Conservation (phyloP, 2,329 filamentous ascomycete species). For the Dendrostoma leiphaemia region DNA sequence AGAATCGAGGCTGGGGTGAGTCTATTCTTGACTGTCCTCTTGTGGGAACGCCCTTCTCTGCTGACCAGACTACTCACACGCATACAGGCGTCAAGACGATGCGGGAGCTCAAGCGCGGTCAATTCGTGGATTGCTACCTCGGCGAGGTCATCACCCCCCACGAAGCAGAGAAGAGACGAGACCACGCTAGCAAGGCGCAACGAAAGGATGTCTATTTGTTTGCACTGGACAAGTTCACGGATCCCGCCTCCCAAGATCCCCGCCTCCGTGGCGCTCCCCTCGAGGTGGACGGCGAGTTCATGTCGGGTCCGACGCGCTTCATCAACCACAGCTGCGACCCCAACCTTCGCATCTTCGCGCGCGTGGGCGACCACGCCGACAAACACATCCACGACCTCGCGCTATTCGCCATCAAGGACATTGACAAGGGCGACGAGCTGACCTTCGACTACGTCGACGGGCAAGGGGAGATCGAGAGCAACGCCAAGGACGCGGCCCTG, state of each 20-base stretch:
- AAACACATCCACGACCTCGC: constrained; percentile 74
- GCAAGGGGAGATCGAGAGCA: constrained; percentile 47
- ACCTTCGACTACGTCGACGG: constrained; percentile 80
- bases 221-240: constrained; percentile 75
- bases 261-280: constrained; percentile 55
- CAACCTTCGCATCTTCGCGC: constrained; percentile 75
- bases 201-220: constrained; percentile 80
- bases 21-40: constrained; percentile 2
- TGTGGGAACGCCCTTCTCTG: background rate
- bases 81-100: constrained; percentile 60
- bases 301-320: constrained; percentile 76
- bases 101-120: constrained; percentile 64
- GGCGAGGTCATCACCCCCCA: constrained; percentile 65
- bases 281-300: constrained; percentile 70
- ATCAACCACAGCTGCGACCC: constrained; percentile 82
- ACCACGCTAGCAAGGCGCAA: constrained; percentile 50
- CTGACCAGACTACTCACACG: background rate
- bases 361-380: constrained; percentile 74
- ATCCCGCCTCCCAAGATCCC: constrained; percentile 53
- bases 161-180: constrained; percentile 66
- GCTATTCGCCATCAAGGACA: constrained; percentile 69
- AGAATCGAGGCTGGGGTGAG: constrained; percentile 70
- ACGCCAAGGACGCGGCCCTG: constrained; percentile 47
- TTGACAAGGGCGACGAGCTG: constrained; percentile 64
- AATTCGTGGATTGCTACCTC: constrained; percentile 78